Conservation (phyloP, 768 basidiomycete genomes). For the Suillus spraguei region DNA sequence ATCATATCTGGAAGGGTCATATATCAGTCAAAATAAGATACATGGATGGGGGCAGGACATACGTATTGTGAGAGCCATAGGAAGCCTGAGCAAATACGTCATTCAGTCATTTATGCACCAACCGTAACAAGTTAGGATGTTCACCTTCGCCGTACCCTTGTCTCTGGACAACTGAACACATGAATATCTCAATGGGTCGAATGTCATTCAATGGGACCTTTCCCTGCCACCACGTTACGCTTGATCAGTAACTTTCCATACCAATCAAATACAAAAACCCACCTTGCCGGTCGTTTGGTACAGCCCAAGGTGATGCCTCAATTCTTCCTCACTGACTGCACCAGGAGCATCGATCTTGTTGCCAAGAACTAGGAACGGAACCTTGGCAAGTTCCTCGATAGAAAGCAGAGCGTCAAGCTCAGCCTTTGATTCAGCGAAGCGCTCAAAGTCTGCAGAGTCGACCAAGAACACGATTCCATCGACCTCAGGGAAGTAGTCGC, state of each 20-base stretch:
- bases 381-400: conserved; percentile 93
- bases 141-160: conserved; percentile 97
- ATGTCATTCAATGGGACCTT: conserved; percentile 97
- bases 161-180: conserved; percentile 99
- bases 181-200: conserved; percentile 98
- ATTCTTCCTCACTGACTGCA: conserved; percentile 96
- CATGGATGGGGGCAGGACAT: conserved; percentile 31
- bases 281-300: conserved; percentile 99
- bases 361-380: conserved; percentile 97
- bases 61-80: conserved; percentile 98
- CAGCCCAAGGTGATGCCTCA: conserved; percentile 91
- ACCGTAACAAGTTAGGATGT: conserved; percentile 15
- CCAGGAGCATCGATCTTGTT: conserved; percentile 99
- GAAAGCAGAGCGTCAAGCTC: conserved; percentile 95
- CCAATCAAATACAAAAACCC: conserved; percentile 16
- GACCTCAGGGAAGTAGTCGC: conserved; percentile 99
- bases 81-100: conserved; percentile 57
- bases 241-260: conserved; percentile 13
- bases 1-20: conserved; percentile 2
- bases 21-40: not conserved
- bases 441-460: conserved; percentile 95
- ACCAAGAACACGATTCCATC: conserved; percentile 99
- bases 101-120: conserved; percentile 15
- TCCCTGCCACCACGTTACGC: conserved; percentile 54
- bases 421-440: conserved; percentile 94